Evolutionary conservation across 164 flowering plant species (phyloP), one percentile per base, ranked within the genome.

Genomic region (Vitis riparia): DNA sequence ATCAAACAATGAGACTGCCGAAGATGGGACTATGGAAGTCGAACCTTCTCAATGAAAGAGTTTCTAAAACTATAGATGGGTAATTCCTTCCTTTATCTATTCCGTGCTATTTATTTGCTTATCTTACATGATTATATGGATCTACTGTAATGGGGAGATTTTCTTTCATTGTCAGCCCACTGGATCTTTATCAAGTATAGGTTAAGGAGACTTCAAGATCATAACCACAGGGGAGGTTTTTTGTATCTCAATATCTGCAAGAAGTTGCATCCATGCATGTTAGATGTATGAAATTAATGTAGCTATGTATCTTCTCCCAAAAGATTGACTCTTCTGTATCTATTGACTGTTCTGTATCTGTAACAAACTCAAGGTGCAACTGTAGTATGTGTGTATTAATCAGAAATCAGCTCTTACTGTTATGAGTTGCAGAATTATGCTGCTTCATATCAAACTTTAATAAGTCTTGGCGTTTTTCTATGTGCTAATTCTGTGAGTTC

Each of bases 101-200:
- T 78, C 70, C 67, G 65, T 68, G 14, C 12, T 55, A 2, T 59
- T 55, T 1, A n/a, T 68, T 44, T 52, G 55, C 56, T 48, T 68
- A 48, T n/a, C 52, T 32, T 50, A 44, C 23, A 49, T 63, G 12
- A 62, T 53, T 68, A 16, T 60, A 72, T 32, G 62, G 83, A 78
- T 83, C 73, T 78, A 69, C 87, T 80, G 86, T 86, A 83, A 83
- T 71, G 65, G 70, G 72, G 55, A 73, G 64, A 59, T 72, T 64
- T 72, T 74, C 58, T 78, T 78, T 79, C 62, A 53, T 79, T 87
- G 82, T 86, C 92, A 87, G 89, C 81, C 70, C 61, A 73, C 71
- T 64, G 71, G 83, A 74, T 78, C 70, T 49, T 73, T 68, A 32
- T 48, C 49, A 65, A 66, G 71, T 56, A 55, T 59, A 64, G 56